Percentiles rank a stretch among this genome's conserved stretches.
Conservation (phyloP, 768 basidiomycete genomes). For the Panaeolus papilionaceus region DNA sequence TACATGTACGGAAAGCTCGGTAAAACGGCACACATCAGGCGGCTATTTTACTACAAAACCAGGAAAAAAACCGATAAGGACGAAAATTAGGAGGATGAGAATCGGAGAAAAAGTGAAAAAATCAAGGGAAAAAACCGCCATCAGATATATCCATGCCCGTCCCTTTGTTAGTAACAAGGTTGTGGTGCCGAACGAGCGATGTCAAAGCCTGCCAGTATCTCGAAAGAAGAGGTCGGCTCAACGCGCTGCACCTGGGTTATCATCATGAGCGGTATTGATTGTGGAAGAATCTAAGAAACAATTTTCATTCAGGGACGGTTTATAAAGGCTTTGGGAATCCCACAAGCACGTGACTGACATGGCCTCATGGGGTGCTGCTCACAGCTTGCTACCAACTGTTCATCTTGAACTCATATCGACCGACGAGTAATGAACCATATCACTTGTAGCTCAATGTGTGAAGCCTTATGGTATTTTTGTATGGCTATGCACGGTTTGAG, state of each 20-base stretch:
- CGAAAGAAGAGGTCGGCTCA: constrained; percentile 21
- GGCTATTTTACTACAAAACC: neutral
- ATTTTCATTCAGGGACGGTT: neutral
- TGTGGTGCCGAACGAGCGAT: constrained; percentile 23
- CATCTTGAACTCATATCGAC: too few species aligned
- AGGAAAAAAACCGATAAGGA: neutral
- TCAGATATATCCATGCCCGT: constrained; percentile 21
- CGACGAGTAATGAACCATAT: too few species aligned
- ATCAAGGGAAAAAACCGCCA: constrained; percentile 15
- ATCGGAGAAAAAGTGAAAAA: neutral
- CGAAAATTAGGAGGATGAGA: neutral
- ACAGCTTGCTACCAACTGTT: too few species aligned
- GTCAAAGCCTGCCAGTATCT: constrained; percentile 20
- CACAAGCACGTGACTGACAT: neutral
- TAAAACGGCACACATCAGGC: neutral
- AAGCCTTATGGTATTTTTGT: too few species aligned
- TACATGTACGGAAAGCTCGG: neutral
- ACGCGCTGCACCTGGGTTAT: constrained; percentile 21
- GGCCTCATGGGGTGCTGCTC: neutral
- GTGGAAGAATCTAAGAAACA: constrained; percentile 21
- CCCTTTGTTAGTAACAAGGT: constrained; percentile 24
- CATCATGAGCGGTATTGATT: constrained; percentile 24
- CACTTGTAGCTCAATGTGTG: too few species aligned
- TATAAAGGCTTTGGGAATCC: neutral
- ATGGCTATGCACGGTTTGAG: too few species aligned